Percentiles rank a stretch among this genome's conserved stretches.
Evolutionary conservation across 2,329 filamentous ascomycete species (phyloP).

Genomic region (Neopestalotiopsis sp.): DNA sequence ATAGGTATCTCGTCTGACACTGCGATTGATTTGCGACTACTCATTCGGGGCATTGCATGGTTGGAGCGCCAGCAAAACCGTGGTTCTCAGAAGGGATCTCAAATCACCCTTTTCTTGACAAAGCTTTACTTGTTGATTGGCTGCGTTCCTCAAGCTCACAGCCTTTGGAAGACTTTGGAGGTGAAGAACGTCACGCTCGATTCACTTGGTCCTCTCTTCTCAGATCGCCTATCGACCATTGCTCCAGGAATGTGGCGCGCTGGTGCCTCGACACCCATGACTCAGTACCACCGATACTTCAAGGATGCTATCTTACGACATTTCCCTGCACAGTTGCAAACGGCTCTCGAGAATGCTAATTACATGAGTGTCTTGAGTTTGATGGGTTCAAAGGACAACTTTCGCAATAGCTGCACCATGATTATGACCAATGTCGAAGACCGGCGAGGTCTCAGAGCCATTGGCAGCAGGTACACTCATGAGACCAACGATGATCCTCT

Average conservation of each 20-base stretch:
- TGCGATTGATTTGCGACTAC: constrained; percentile 31
- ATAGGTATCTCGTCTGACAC: constrained; percentile 26
- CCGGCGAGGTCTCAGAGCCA: constrained; percentile 48
- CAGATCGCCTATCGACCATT: constrained; percentile 59
- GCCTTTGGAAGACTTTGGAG: constrained; percentile 55
- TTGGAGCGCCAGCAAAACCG: constrained; percentile 50
- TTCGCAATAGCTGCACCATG: constrained; percentile 56
- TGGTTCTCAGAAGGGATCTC: constrained; percentile 41
- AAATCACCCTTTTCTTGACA: constrained; percentile 54
- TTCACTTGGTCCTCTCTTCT: constrained; percentile 57
- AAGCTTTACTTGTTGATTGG: constrained; percentile 58
- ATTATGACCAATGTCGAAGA: constrained; percentile 59
- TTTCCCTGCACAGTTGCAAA: constrained; percentile 47
- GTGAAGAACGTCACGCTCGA: constrained; percentile 65
- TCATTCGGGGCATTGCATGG: constrained; percentile 55
- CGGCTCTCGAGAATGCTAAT: constrained; percentile 54
- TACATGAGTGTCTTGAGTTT: constrained; percentile 57
- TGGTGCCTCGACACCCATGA: constrained; percentile 33
- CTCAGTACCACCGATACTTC: constrained; percentile 52
- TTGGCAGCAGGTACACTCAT: constrained; percentile 42
- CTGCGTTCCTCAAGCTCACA: constrained; percentile 49
- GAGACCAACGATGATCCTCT: constrained; percentile 49
- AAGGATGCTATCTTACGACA: constrained; percentile 42
- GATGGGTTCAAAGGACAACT: constrained; percentile 50
- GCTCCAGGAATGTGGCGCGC: constrained; percentile 47